A percentile compares a stretch with the other conserved stretches of the same genome.
These are phyloP conservation scores for Starmerella scarabaei DNA, from an alignment of 805 yeast genomes.

Conservation along the genomic window DNA sequence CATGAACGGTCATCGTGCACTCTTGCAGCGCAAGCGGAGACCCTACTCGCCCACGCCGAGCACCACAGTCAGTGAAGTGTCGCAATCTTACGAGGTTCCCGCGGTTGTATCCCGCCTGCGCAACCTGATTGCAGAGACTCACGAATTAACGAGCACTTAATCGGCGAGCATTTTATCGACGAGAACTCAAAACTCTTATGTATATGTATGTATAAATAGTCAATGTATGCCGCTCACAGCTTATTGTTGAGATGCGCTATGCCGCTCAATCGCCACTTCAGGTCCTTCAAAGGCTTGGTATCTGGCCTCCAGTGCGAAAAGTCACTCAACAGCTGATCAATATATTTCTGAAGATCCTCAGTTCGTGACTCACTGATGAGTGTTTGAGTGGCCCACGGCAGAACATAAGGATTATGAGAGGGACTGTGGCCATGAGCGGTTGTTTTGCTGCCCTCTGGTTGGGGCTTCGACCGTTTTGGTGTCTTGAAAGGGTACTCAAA, in stretches of 20 bases:
- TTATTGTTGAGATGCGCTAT: slow-evolving; percentile 18
- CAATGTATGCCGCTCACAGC: not conserved
- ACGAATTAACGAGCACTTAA: too few species aligned
- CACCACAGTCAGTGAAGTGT: too few species aligned
- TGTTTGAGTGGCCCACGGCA: slow-evolving; percentile 91
- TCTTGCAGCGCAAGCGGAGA: not conserved
- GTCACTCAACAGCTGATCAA: slow-evolving; percentile 42
- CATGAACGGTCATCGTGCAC: not conserved
- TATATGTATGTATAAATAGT: not conserved
- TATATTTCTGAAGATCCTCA: slow-evolving; percentile 29
- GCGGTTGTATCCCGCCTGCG: too few species aligned
- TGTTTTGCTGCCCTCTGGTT: too few species aligned
- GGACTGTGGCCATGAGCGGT: too few species aligned
- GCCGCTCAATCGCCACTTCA: slow-evolving; percentile 65
- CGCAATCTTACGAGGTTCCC: too few species aligned
- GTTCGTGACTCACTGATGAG: slow-evolving; percentile 46
- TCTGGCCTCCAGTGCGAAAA: slow-evolving; percentile 85
- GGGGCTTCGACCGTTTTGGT: too few species aligned
- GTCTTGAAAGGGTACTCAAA: slow-evolving; percentile 36
- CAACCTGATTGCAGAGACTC: too few species aligned
- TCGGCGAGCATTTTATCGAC: too few species aligned
- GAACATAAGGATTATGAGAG: slow-evolving; percentile 55
- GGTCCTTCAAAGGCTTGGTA: slow-evolving; percentile 64
- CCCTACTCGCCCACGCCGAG: too few species aligned
- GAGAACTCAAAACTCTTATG: too few species aligned